Conservation (phyloP, 2,329 filamentous ascomycete genomes). For the Colletotrichum cereale region DNA sequence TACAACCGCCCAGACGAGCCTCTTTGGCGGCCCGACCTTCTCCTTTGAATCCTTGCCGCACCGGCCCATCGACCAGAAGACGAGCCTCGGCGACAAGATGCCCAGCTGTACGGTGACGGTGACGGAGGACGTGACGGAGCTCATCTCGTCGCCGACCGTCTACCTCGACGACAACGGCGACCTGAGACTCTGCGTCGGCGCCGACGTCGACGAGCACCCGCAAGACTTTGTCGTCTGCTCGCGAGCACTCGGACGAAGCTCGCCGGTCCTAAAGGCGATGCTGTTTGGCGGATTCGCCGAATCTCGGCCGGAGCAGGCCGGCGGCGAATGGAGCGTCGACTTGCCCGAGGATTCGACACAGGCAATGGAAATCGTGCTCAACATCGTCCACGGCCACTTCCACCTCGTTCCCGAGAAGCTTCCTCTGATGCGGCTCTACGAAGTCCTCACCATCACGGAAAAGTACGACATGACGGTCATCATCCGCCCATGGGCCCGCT, state of each 20-base stretch:
- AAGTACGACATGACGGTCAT: constrained; percentile 45
- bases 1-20: constrained; percentile 4
- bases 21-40: constrained; percentile 11
- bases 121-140: constrained; percentile 24
- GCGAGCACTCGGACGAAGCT: constrained; percentile 43
- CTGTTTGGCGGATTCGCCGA: constrained; percentile 45
- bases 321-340: constrained; percentile 43
- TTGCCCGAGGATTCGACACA: constrained; percentile 49
- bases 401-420: constrained; percentile 42
- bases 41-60: constrained; percentile 4
- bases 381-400: constrained; percentile 48
- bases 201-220: constrained; percentile 22
- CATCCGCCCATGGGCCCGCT: constrained; percentile 43
- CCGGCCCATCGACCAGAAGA: not conserved
- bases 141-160: constrained; percentile 24
- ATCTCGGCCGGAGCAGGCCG: constrained; percentile 34
- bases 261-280: constrained; percentile 43
- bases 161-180: constrained; percentile 30
- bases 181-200: constrained; percentile 27
- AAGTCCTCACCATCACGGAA: constrained; percentile 44
- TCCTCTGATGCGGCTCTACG: constrained; percentile 37
- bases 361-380: constrained; percentile 47
- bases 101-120: constrained; percentile 23
- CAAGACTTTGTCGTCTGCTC: constrained; percentile 45
- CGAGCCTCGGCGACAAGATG: constrained; percentile 10